Conservation (phyloP, 257 asterid genomes). For the Penstemon eatonii region DNA sequence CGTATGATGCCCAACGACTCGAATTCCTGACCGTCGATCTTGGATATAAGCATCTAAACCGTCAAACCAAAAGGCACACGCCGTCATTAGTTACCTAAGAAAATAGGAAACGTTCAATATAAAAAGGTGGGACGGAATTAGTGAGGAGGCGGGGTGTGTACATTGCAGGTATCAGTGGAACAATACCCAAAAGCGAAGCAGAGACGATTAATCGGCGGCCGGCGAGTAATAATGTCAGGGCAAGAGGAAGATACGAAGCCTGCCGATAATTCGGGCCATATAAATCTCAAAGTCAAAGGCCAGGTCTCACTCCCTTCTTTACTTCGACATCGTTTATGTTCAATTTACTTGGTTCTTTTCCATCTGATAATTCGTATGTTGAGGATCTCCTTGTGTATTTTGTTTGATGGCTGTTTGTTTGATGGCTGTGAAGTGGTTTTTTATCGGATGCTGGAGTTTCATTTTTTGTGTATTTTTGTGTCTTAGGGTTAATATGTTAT, state of each 20-base stretch:
- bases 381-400: background rate
- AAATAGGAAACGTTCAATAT: background rate
- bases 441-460: background rate
- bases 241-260: conserved; percentile 50
- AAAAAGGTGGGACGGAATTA: background rate
- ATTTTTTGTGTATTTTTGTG: background rate
- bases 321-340: background rate
- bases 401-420: background rate
- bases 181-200: background rate
- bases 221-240: conserved; percentile 34
- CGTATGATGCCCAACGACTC: conserved; percentile 2
- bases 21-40: conserved; percentile 14
- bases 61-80: background rate
- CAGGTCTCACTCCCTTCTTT: conserved; percentile 30
- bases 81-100: background rate
- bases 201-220: background rate
- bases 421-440: background rate
- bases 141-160: background rate
- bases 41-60: conserved; percentile 18
- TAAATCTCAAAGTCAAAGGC: conserved; percentile 48
- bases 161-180: background rate
- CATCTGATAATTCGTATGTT: background rate
- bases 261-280: conserved; percentile 31
- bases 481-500: too few relatives aligned
- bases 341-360: background rate